A percentile compares a stretch with the other conserved stretches of the same genome.
phyloP scores from a whole-genome alignment of 1,284 basidiomycete genomes.

The Schizophyllum commune region DNA sequence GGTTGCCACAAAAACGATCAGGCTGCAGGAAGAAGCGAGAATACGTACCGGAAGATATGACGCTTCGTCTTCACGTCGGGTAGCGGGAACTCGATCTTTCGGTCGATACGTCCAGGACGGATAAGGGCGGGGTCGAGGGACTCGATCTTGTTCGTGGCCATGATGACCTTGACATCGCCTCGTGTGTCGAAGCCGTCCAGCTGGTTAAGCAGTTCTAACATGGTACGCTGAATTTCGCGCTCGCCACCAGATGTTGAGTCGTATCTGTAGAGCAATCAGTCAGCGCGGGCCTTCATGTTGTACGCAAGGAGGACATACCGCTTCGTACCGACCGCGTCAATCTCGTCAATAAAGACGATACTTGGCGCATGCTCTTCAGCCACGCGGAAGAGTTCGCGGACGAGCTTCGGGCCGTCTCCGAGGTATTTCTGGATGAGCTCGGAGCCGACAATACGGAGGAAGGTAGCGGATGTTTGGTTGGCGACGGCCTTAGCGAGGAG shows the following conservation, averaged over 20 bases:
- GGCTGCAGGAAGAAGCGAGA: background rate
- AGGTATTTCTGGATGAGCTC: slow-evolving; percentile 99
- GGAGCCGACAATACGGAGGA: slow-evolving; percentile 95
- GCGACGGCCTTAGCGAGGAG: slow-evolving; percentile 97
- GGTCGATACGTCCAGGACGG: slow-evolving; percentile 92
- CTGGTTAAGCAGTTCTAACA: slow-evolving; percentile 98
- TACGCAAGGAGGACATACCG: slow-evolving; percentile 44
- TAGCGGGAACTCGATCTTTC: slow-evolving; percentile 92
- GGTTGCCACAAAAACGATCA: background rate
- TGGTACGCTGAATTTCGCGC: slow-evolving; percentile 97
- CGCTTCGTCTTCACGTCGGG: slow-evolving; percentile 96
- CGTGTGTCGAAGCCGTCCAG: slow-evolving; percentile 99
- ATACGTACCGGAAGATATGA: slow-evolving; percentile 87
- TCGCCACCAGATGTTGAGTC: slow-evolving; percentile 98
- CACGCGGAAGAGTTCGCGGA: slow-evolving; percentile 93
- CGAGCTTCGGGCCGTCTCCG: slow-evolving; percentile 98
- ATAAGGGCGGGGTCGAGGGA: slow-evolving; percentile 95
- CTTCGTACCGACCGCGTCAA: slow-evolving; percentile 98
- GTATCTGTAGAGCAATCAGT: slow-evolving; percentile 42
- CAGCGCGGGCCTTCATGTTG: background rate
- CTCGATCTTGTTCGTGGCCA: slow-evolving; percentile 93
- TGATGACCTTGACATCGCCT: slow-evolving; percentile 96
- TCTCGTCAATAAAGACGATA: slow-evolving; percentile 99
- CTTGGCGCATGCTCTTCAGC: slow-evolving; percentile 97
- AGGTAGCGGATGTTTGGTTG: slow-evolving; percentile 98